Base-by-base conservation (phyloP, 331 rosid genomes). In the Quercus lobata region DNA sequence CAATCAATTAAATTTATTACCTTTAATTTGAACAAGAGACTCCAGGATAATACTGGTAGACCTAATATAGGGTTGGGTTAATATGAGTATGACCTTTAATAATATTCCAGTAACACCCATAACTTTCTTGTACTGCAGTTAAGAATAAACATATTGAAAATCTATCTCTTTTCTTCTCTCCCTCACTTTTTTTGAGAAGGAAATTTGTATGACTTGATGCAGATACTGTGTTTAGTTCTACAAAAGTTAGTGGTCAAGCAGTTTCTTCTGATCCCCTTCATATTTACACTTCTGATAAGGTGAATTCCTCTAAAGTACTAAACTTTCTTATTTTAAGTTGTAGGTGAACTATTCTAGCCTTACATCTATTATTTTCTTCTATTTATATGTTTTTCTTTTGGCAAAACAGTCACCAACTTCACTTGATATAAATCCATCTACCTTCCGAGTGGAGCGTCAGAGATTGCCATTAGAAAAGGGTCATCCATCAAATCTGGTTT, bases 401-500 rank as follows among this genome's bases (percentile, higher is more conserved):
- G 46, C 72, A 60, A 72, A 76, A 44, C 78, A 91, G 91, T 73
- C 80, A 34, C 76, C 86, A 77, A 69, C 78, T 71, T 79, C 83
- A 66, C 73, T 75, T 65, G 83, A 83, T 65, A 88, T 73, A 85
- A 76, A 55, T 72, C 58, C 80, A 44, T 55, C 71, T 66, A 69
- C 82, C 27, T 62, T 55, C 82, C 78, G 58, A 81, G 68, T 49
- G 35, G 84, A 78, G 70, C 72, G 17, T 21, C 83, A 60, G 71
- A 85, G 82, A 21, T 85, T 86, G 83, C 79, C 72, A 70, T 81
- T 79, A 18, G 79, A 71, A 70, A 78, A 73, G 82, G 84, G 78
- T 82, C 94, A 86, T 79, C 80, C 89, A 69, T 81, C 84, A 55
- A 85, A 79, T 83, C 88, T 79, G 53, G 84, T 84, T 55, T 77